phyloP scores from a whole-genome alignment of 495 filamentous ascomycete species.

The Beverwykella pulmonaria region DNA sequence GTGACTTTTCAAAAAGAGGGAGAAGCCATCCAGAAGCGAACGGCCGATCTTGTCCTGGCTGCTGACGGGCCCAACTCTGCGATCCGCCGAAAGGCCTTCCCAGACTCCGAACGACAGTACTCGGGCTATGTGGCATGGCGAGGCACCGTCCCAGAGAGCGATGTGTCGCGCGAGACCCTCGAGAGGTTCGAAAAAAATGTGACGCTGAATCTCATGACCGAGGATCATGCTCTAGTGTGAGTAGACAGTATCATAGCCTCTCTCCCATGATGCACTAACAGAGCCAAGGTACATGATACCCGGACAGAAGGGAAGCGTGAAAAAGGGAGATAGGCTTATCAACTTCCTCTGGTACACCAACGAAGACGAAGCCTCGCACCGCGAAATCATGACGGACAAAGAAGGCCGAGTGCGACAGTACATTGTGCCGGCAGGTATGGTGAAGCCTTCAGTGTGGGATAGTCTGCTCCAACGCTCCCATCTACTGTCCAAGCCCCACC shows the following conservation, averaged over 20 bases:
- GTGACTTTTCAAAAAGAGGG: background rate
- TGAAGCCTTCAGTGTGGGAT: conserved; percentile 48
- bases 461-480: conserved; percentile 23
- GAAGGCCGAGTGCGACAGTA: conserved; percentile 50
- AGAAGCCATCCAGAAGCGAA: conserved; percentile 37
- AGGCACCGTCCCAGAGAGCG: conserved; percentile 49
- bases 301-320: conserved; percentile 51
- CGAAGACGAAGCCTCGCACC: conserved; percentile 50
- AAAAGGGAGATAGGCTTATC: conserved; percentile 50
- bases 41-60: conserved; percentile 55
- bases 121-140: conserved; percentile 59
- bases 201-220: background rate
- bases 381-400: conserved; percentile 56
- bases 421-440: conserved; percentile 55
- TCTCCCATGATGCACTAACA: too few relatives aligned
- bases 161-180: background rate
- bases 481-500: conserved; percentile 43
- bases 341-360: conserved; percentile 64
- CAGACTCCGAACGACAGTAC: conserved; percentile 52
- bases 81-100: conserved; percentile 52
- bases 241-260: background rate
- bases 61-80: conserved; percentile 60
- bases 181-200: conserved; percentile 21
- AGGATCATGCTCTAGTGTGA: conserved; percentile 53
- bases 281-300: conserved; percentile 41